Percentiles rank a stretch among this genome's conserved stretches.
Conservation (phyloP, 441 rosid species). For the Populus hybrid region DNA sequence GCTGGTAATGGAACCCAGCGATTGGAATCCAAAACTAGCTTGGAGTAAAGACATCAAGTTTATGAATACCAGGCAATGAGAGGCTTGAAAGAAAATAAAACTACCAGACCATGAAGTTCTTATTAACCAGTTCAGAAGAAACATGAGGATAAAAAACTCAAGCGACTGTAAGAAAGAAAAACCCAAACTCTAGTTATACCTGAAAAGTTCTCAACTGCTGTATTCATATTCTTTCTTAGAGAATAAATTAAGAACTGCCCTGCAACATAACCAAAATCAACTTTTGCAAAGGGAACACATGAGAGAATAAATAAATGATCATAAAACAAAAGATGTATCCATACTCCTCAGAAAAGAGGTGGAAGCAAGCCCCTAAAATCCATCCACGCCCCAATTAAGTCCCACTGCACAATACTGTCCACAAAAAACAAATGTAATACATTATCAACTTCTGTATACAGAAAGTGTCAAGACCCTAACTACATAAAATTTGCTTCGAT, state of each 20-base stretch:
- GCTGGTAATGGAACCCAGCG: slow-evolving; percentile 95
- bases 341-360: slow-evolving; percentile 87
- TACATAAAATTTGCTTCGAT: neutral
- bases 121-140: neutral
- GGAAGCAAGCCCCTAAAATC: slow-evolving; percentile 96
- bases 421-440: slow-evolving; percentile 19
- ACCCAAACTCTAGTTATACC: slow-evolving; percentile 41
- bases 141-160: neutral
- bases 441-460: slow-evolving; percentile 16
- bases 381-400: slow-evolving; percentile 89
- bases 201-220: slow-evolving; percentile 88
- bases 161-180: slow-evolving; percentile 13
- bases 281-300: slow-evolving; percentile 14
- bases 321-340: slow-evolving; percentile 1
- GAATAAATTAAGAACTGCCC: slow-evolving; percentile 89
- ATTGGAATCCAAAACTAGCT: slow-evolving; percentile 96
- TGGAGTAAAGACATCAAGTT: slow-evolving; percentile 34
- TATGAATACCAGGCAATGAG: slow-evolving; percentile 11
- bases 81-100: slow-evolving; percentile 15
- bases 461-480: neutral
- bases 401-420: slow-evolving; percentile 92
- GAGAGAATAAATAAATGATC: neutral
- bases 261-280: slow-evolving; percentile 30
- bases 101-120: neutral
- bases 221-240: slow-evolving; percentile 76